Evolutionary conservation across 1,284 basidiomycete species (phyloP).

Genomic region (Cryptococcus sp.): DNA sequence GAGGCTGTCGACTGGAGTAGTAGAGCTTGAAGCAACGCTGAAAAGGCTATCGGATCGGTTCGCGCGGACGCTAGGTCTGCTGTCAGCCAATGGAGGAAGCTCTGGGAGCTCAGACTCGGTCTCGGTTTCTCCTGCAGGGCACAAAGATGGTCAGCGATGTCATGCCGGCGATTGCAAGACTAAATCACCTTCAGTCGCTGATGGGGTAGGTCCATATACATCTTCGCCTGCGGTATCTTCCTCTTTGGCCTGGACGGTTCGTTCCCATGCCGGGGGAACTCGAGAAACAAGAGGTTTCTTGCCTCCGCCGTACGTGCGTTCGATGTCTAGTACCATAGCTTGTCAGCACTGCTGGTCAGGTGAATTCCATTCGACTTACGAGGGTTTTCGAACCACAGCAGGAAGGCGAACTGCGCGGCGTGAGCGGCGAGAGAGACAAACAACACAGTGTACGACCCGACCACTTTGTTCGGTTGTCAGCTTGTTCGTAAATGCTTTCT

Average conservation of each 20-base stretch:
- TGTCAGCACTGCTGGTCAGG: conserved; percentile 18
- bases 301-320: conserved; percentile 79
- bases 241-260: neutral
- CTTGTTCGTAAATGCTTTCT: neutral
- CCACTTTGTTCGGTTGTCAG: conserved; percentile 29
- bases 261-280: conserved; percentile 60
- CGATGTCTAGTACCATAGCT: conserved; percentile 68
- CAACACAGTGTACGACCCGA: conserved; percentile 77
- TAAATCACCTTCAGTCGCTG: conserved; percentile 63
- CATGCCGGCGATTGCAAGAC: neutral
- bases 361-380: conserved; percentile 60
- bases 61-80: conserved; percentile 22
- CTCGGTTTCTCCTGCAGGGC: conserved; percentile 61
- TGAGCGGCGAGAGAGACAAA: conserved; percentile 92
- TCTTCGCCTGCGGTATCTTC: conserved; percentile 4
- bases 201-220: conserved; percentile 57
- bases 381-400: conserved; percentile 96
- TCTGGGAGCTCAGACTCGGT: conserved; percentile 58
- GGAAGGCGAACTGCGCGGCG: conserved; percentile 91
- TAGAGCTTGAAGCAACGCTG: conserved; percentile 16
- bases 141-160: conserved; percentile 1
- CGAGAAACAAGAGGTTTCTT: conserved; percentile 82
- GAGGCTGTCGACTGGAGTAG: conserved; percentile 12
- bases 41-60: conserved; percentile 33
- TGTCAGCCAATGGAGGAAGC: conserved; percentile 22